Evolutionary conservation across 108 stramenopile species (phyloP), one percentile per base, ranked within the genome.

Genomic region (Stephanodiscus triporus): DNA sequence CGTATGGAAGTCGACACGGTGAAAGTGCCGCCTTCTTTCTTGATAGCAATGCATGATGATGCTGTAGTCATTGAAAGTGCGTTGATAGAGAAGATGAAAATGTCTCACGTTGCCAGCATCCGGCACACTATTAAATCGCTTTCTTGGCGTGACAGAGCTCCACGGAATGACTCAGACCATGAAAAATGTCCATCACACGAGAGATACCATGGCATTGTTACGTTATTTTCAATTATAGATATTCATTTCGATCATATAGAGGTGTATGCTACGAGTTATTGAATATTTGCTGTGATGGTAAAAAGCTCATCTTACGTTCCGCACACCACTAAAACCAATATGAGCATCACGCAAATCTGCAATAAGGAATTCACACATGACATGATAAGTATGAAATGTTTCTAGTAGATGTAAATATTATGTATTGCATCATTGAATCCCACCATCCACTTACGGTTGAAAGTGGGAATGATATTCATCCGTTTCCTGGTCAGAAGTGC

Each of bases 231-330:
- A 26, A 22, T 56, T 16, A 37, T 80, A 51, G 68, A 74, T 43
- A 48, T 80, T 62, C 50, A 80, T 63, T 80, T 80, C 59, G 73
- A 80, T 20, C 78, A 68, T 50, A 63, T 80, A 19, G 72, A 80
- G 30, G 40, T 80, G 26, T 78, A 78, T 48, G 3, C 9, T 38
- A 40, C n/a, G n/a, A 40, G 10, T 40, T 8, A 40, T 40, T 40
- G 40, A 40, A 40, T 40, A 9, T 11, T 0, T 40, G 40, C 9
- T 9, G 9, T 40, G 1, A 40, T 40, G 40, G 11, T 40, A 8
- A 3, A 40, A 40, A 40, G 11, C 40, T 40, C 40, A 40, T 9
- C 9, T 40, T 40, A 11, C 11, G 40, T 11, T 40, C 40, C 40
- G 11, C 40, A 40, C 7, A 40, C 10, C 9, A 11, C 7, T 11